phyloP scores from a whole-genome alignment of 352 stramenopile species.

The Phytophthora citricola region DNA sequence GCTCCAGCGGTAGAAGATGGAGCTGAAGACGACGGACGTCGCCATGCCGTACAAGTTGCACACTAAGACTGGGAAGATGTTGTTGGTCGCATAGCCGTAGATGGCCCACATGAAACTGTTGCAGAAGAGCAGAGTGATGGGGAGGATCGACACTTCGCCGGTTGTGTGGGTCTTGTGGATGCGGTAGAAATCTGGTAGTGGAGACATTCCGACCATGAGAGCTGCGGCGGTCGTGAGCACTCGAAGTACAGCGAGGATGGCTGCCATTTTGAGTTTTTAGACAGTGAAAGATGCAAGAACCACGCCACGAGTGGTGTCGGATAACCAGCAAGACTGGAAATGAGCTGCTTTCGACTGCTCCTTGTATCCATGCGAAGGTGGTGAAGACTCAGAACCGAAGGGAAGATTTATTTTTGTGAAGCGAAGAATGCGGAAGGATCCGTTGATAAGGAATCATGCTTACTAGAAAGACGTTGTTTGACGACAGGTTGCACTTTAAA shows the following conservation, averaged over 20 bases:
- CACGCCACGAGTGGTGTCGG: not conserved
- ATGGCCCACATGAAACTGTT: conserved; percentile 51
- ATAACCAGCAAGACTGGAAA: conserved; percentile 28
- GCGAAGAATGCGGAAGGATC: not conserved
- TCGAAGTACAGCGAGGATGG: conserved; percentile 25
- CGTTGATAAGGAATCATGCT: not conserved
- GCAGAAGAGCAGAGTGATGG: conserved; percentile 39
- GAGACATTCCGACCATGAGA: conserved; percentile 41
- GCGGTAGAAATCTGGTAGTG: conserved; percentile 40
- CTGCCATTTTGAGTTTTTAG: conserved; percentile 5
- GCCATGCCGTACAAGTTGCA: conserved; percentile 37
- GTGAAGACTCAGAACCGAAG: conserved; percentile 18
- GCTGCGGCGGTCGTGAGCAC: conserved; percentile 39
- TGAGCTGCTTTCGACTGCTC: conserved; percentile 3
- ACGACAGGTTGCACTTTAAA: too few species aligned
- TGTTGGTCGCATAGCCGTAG: conserved; percentile 45
- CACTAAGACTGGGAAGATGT: conserved; percentile 41
- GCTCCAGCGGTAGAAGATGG: conserved; percentile 41
- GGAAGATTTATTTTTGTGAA: conserved; percentile 2
- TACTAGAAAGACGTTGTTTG: too few species aligned
- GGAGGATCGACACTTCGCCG: conserved; percentile 39
- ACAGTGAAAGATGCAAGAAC: not conserved
- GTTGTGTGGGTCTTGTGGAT: conserved; percentile 39
- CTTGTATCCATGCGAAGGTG: not conserved
- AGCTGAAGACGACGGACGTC: conserved; percentile 35